These are phyloP conservation scores for Penicillium samsonianum DNA, from an alignment of 495 filamentous ascomycete species.

Conservation along the genomic window DNA sequence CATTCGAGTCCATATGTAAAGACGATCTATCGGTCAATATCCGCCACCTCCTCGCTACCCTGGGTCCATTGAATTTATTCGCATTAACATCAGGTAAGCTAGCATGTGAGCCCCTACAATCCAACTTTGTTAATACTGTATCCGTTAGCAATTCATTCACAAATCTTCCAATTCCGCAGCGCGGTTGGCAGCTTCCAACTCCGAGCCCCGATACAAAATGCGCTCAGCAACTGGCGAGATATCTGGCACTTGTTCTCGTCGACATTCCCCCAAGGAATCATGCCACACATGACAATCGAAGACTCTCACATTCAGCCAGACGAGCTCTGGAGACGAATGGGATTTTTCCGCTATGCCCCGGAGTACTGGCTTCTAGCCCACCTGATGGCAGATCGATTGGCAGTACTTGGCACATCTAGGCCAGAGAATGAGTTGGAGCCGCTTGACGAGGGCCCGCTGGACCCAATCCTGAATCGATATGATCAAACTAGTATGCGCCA, in stretches of 20 bases:
- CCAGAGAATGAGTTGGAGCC: slow-evolving; percentile 10
- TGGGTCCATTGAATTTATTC: slow-evolving; percentile 27
- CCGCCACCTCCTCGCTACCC: slow-evolving; percentile 9
- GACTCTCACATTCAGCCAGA: slow-evolving; percentile 8
- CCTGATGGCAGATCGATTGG: slow-evolving; percentile 23
- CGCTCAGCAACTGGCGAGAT: slow-evolving; percentile 19
- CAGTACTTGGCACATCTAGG: not conserved
- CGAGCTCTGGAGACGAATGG: slow-evolving; percentile 23
- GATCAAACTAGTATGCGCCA: slow-evolving; percentile 32
- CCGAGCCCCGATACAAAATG: slow-evolving; percentile 16
- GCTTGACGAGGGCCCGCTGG: slow-evolving; percentile 17
- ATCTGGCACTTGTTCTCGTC: slow-evolving; percentile 22
- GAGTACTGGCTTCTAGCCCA: slow-evolving; percentile 29
- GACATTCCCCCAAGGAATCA: not conserved
- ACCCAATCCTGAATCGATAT: slow-evolving; percentile 28
- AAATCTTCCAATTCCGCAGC: slow-evolving; percentile 30
- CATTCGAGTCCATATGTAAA: slow-evolving; percentile 18
- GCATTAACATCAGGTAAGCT: slow-evolving; percentile 20
- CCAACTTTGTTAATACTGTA: not conserved
- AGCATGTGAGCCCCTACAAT: not conserved
- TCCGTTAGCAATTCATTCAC: slow-evolving; percentile 18
- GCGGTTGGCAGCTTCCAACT: slow-evolving; percentile 19
- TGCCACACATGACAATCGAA: slow-evolving; percentile 19
- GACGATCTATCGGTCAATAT: not conserved
- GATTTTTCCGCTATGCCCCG: slow-evolving; percentile 22